Base-by-base conservation (phyloP, 768 basidiomycete genomes). In the Hypsizygus marmoreus region DNA sequence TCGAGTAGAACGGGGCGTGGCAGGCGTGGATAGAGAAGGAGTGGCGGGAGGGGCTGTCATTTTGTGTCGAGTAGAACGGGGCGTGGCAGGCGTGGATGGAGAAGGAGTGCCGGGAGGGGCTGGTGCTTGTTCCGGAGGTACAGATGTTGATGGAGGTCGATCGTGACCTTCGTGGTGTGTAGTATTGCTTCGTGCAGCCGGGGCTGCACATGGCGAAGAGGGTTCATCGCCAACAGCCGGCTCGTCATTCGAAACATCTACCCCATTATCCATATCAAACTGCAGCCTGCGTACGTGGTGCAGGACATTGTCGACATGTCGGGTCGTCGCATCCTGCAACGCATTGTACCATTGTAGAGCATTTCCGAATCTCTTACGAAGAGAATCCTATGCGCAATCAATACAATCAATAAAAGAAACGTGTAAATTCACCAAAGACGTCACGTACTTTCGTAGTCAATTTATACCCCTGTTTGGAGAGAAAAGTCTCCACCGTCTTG, bases 401-500 rank as follows among this genome's bases (percentile, higher is more conserved):
- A n/a, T n/a, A 13, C n/a, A n/a, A n/a, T n/a, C n/a, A n/a, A n/a
- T n/a, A n/a, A n/a, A n/a, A n/a, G n/a, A n/a, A n/a, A n/a, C n/a
- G n/a, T n/a, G n/a, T n/a, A n/a, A n/a, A n/a, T n/a, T n/a, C n/a
- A n/a, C n/a, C n/a, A n/a, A n/a, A 24, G 30, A 24, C 2, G 5
- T 23, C 2, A 16, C n/a, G 1, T 26, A 56, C 53, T 38, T 54
- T 38, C 33, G 46, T 45, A 4, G 43, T 37, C 12, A 66, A 34
- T 32, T 59, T 55, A 39, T 60, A 64, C 2, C 50, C 51, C 28
- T 50, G 46, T 16, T 45, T 37, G 10, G 38, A 46, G 1, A 66
- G 43, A 39, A 63, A 64, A 0, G 46, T 41, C 40, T 68, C 60
- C 10, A 68, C 34, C 0, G 67, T 53, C n/a, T 61, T 51, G 14